Base-by-base conservation (phyloP, 2,329 filamentous ascomycete species). In the Bertia moriformis region DNA sequence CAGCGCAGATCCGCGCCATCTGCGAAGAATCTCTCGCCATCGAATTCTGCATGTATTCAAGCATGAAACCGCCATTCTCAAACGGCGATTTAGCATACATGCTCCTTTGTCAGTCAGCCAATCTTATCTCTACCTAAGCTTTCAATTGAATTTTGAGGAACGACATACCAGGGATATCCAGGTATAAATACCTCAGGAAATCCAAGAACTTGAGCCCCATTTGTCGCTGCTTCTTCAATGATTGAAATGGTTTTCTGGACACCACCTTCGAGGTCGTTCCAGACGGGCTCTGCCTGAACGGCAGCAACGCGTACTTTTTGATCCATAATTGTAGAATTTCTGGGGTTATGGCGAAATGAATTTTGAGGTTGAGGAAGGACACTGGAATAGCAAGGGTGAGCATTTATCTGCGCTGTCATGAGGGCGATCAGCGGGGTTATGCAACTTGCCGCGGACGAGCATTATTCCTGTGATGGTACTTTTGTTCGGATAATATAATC, bases 221-320 rank as follows among this genome's bases (percentile, higher is more conserved):
- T 63, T 4, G 53, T 44, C 1, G 66, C 66, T 1, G 75, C 75
- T 46, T 73, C 65, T 27, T 60, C 52, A 44, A 80, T 77, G 38
- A 78, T 58, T 0, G 54, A 48, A 46, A 69, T 67, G 4, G 73
- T 75, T 50, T 79, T 79, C 2, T 61, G 50, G 1, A 78, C 66
- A 2, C 63, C 60, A 0, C 51, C 66, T 4, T 64, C 55, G 2
- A 79, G 61, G 46, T 80, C 68, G 4, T 79, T 59, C 72, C 73
- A 79, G 1, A 59, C 63, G 0, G 73, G 71, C 51, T 78, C 74
- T 4, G 67, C 64, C 48, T 79, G 73, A 1, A 69, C 63, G 12
- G 68, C 67, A 19, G 64, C 68, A 4, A 71, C 63, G 22, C 53
- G 41, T 10, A 27, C 22, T 27, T 27, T 27, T n/a, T n/a, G n/a